Percentiles rank a stretch among this genome's conserved stretches.
Conservation (phyloP, 1,284 basidiomycete species). For the Irpex lacteus region DNA sequence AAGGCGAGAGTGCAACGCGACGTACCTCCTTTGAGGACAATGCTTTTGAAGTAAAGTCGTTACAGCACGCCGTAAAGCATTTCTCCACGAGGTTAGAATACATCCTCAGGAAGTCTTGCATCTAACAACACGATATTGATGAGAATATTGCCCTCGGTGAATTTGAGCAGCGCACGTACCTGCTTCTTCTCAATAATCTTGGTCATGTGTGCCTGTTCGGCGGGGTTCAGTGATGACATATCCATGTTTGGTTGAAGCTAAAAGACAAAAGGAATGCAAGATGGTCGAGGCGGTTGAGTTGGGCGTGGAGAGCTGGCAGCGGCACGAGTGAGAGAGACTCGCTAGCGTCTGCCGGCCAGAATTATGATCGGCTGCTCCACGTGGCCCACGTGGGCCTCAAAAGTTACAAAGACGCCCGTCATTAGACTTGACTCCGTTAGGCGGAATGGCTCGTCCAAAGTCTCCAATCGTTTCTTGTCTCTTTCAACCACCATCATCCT, state of each 20-base stretch:
- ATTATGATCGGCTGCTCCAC: conserved; percentile 6
- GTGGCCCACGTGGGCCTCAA: conserved; percentile 2
- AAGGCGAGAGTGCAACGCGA: conserved; percentile 16
- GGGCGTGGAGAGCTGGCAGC: neutral
- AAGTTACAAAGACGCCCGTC: neutral
- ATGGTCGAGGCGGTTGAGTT: neutral
- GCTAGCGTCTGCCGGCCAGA: neutral
- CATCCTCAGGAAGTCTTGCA: conserved; percentile 97
- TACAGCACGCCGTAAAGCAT: conserved; percentile 93
- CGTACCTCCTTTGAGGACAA: conserved; percentile 90
- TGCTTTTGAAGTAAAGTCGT: conserved; percentile 96
- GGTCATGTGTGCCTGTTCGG: conserved; percentile 89
- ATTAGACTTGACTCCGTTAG: conserved; percentile 4
- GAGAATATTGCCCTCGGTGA: conserved; percentile 6
- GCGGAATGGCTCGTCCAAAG: neutral
- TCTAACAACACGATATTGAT: conserved; percentile 47
- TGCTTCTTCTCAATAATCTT: conserved; percentile 93
- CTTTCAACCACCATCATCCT: conserved; percentile 1
- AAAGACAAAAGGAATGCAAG: neutral
- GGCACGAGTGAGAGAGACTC: neutral
- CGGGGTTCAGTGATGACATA: conserved; percentile 79
- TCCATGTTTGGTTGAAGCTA: conserved; percentile 54
- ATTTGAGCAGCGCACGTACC: conserved; percentile 42
- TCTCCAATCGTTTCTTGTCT: conserved; percentile 1
- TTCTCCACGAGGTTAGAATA: conserved; percentile 96